A percentile compares a stretch with the other conserved stretches of the same genome.
These are phyloP conservation scores for Ceratocystis colombiana DNA, from an alignment of 2,329 filamentous ascomycete genomes.

Conservation along the genomic window DNA sequence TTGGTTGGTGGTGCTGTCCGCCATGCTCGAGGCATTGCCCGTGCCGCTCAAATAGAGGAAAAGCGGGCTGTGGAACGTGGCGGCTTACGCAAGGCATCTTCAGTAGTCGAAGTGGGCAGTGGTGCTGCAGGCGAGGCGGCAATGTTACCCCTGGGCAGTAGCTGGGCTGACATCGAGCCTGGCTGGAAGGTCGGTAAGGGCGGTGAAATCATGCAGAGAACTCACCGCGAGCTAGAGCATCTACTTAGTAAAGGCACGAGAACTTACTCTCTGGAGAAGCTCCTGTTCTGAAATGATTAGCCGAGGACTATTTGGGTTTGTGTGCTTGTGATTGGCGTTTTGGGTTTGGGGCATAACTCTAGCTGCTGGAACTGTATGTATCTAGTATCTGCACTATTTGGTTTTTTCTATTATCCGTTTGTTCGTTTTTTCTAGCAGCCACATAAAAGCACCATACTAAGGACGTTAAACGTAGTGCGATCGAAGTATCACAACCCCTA, in stretches of 20 bases:
- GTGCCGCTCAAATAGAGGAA: constrained; percentile 21
- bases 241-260: constrained; percentile 70
- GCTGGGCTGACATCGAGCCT: constrained; percentile 32
- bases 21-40: constrained; percentile 40
- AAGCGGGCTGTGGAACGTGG: constrained; percentile 8
- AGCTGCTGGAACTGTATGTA: constrained; percentile 4
- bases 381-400: background rate
- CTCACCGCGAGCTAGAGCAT: constrained; percentile 62
- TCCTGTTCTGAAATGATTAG: constrained; percentile 44
- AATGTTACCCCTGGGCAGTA: constrained; percentile 59
- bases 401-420: background rate
- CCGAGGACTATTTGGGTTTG: constrained; percentile 2
- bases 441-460: background rate
- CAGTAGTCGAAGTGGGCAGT: constrained; percentile 3
- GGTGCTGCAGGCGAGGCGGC: constrained; percentile 25
- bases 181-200: constrained; percentile 51
- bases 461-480: background rate
- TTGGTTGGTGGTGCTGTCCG: constrained; percentile 56
- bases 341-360: constrained; percentile 2
- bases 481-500: background rate
- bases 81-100: constrained; percentile 5
- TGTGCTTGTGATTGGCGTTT: constrained; percentile 14
- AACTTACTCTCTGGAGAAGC: constrained; percentile 72
- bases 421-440: background rate
- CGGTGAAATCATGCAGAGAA: constrained; percentile 61